Percentiles rank a stretch among this genome's conserved stretches.
phyloP scores from a whole-genome alignment of 2,329 filamentous ascomycete species.

The Paecilomyces formosus region DNA sequence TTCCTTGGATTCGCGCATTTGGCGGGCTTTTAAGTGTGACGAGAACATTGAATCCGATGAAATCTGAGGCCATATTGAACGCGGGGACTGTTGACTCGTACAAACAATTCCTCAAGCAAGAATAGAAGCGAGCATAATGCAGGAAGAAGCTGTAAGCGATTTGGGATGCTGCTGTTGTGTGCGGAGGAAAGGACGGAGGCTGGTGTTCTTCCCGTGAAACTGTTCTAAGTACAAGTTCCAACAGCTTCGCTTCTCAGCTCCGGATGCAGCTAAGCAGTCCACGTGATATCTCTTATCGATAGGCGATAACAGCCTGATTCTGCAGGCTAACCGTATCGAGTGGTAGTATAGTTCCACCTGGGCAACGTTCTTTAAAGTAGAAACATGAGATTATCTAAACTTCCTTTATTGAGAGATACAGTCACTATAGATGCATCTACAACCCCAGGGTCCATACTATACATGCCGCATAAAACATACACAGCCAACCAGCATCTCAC shows the following conservation, averaged over 20 bases:
- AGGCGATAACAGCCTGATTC: slow-evolving; percentile 1
- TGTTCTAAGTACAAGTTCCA: neutral
- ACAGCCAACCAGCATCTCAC: neutral
- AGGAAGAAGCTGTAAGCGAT: neutral
- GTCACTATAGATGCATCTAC: neutral
- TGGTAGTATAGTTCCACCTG: no score
- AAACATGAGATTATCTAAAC: no score
- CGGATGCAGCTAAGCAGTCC: neutral
- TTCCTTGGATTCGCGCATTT: slow-evolving; percentile 59
- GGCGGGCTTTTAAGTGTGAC: slow-evolving; percentile 63
- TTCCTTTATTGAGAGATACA: neutral
- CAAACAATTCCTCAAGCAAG: neutral
- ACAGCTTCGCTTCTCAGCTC: neutral
- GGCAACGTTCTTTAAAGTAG: no score
- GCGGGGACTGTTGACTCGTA: slow-evolving; percentile 1
- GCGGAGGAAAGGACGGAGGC: neutral
- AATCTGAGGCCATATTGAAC: slow-evolving; percentile 56
- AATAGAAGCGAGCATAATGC: slow-evolving; percentile 1
- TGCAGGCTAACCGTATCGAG: neutral
- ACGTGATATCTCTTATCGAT: slow-evolving; percentile 9
- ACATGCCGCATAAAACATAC: neutral
- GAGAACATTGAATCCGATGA: slow-evolving; percentile 68
- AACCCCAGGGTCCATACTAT: neutral
- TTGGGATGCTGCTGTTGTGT: neutral
- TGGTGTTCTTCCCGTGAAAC: neutral